A percentile compares a stretch with the other conserved stretches of the same genome.
phyloP scores from a whole-genome alignment of 345 rosid species.

The Linum usitatissimum region DNA sequence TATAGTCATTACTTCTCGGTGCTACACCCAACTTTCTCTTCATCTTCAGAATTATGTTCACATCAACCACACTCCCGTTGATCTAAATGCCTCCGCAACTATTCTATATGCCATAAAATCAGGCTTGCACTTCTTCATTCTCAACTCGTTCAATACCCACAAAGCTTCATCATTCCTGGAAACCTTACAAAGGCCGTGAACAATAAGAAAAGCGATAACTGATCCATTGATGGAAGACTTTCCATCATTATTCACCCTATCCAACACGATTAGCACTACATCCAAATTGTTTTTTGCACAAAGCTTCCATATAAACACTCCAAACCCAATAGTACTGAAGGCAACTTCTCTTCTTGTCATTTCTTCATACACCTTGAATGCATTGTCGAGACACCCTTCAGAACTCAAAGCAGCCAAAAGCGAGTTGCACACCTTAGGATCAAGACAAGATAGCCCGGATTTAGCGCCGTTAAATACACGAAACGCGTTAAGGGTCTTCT shows the following conservation, averaged over 20 bases:
- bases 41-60: conserved; percentile 57
- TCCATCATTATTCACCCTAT: conserved; percentile 28
- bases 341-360: conserved; percentile 36
- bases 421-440: conserved; percentile 50
- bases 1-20: conserved; percentile 64
- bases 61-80: conserved; percentile 37
- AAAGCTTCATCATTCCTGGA: conserved; percentile 55
- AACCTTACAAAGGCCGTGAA: conserved; percentile 57
- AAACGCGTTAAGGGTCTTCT: conserved; percentile 42
- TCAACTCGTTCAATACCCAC: conserved; percentile 54
- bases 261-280: conserved; percentile 37
- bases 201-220: conserved; percentile 49
- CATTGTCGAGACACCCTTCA: conserved; percentile 38
- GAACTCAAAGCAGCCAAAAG: conserved; percentile 54
- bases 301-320: conserved; percentile 52
- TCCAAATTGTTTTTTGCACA: conserved; percentile 30
- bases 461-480: conserved; percentile 43
- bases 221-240: conserved; percentile 51
- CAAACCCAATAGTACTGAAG: conserved; percentile 57
- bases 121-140: conserved; percentile 64
- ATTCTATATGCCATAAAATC: conserved; percentile 86
- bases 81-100: conserved; percentile 59
- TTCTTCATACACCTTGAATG: conserved; percentile 50
- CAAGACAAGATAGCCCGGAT: conserved; percentile 23
- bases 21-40: conserved; percentile 90